Conservation (phyloP, 2,329 filamentous ascomycete genomes). For the Colletotrichum sp. region DNA sequence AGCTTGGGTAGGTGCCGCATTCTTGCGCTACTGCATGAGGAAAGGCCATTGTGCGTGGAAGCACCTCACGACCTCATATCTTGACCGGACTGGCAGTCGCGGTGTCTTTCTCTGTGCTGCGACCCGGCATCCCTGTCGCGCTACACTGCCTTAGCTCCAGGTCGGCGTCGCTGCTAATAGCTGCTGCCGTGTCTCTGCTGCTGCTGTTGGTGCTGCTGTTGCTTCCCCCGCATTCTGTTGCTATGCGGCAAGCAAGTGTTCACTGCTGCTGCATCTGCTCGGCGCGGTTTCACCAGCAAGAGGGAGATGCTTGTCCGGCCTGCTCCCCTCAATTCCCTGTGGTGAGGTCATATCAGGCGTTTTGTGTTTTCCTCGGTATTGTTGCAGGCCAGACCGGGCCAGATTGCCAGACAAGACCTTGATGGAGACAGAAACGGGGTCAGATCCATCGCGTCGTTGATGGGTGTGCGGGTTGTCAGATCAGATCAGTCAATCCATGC, state of each 20-base stretch:
- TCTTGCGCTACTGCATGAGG: not conserved
- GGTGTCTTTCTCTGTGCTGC: not conserved
- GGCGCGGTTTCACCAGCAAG: not conserved
- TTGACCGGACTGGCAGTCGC: not conserved
- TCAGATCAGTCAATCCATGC: constrained; percentile 3
- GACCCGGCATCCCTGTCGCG: not conserved
- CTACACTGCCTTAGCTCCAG: not conserved
- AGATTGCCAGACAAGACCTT: not conserved
- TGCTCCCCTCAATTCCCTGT: not conserved
- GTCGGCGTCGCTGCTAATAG: not conserved
- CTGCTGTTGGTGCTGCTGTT: not conserved
- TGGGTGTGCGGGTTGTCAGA: constrained; percentile 21
- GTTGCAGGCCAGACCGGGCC: not conserved
- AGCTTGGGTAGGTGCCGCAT: not conserved
- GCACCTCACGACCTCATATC: not conserved
- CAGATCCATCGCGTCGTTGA: not conserved
- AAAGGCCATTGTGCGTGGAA: not conserved
- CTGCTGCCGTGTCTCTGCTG: not conserved
- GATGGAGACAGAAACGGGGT: constrained; percentile 6
- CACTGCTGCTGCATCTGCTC: not conserved
- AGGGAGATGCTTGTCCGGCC: not conserved
- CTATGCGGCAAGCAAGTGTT: not conserved
- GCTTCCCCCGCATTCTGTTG: constrained; percentile 11
- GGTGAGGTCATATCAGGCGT: constrained; percentile 19
- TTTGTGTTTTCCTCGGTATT: not conserved